Evolutionary conservation across 2,329 filamentous ascomycete genomes (phyloP).

Genomic region (Clonostachys byssicola): DNA sequence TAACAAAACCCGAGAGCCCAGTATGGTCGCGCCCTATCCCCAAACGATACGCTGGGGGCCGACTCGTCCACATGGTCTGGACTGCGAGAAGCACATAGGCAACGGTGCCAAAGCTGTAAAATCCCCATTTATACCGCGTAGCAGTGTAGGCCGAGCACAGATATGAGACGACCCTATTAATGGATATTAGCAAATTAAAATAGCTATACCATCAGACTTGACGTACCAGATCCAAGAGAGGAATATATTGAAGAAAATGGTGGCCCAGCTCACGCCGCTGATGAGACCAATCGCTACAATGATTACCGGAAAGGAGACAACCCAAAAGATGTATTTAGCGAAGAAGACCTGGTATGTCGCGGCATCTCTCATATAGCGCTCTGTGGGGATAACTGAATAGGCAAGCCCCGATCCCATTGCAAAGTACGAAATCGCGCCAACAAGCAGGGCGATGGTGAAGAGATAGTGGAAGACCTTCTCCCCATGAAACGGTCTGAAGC

Average conservation of each 20-base stretch:
- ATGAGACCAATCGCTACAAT: conserved; percentile 42
- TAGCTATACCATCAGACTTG: too few species aligned
- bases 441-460: conserved; percentile 42
- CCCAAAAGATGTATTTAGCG: conserved; percentile 52
- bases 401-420: conserved; percentile 47
- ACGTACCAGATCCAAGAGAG: conserved; percentile 41
- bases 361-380: conserved; percentile 9
- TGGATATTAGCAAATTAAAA: neutral
- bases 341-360: conserved; percentile 47
- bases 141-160: conserved; percentile 41
- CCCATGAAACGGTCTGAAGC: conserved; percentile 34
- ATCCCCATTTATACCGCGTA: conserved; percentile 53
- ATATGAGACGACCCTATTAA: conserved; percentile 36
- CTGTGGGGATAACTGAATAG: conserved; percentile 31
- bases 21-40: conserved; percentile 35
- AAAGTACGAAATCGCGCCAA: conserved; percentile 46
- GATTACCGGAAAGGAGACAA: conserved; percentile 40
- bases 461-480: conserved; percentile 55
- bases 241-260: conserved; percentile 44
- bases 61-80: conserved; percentile 33
- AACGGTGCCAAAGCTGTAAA: conserved; percentile 46
- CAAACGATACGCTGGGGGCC: conserved; percentile 29
- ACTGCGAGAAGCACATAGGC: conserved; percentile 39
- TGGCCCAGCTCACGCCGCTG: conserved; percentile 51
- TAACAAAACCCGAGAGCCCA: conserved; percentile 39